A percentile compares a stretch with the other conserved stretches of the same genome.
These are phyloP conservation scores for Salvia rosmarinus DNA, from an alignment of 257 asterid genomes.

Conservation along the genomic window DNA sequence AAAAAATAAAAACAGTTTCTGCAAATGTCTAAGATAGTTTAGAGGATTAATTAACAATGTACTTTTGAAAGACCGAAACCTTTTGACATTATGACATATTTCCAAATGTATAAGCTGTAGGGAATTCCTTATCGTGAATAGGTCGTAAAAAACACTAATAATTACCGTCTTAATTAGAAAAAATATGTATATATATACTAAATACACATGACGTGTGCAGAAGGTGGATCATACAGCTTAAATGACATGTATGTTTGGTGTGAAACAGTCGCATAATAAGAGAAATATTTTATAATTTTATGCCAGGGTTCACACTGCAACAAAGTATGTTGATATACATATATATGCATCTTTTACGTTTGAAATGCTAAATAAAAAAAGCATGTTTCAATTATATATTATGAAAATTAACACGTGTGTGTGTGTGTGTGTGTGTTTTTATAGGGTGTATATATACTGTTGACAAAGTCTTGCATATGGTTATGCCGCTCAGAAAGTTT, in stretches of 20 bases:
- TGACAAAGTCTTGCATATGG: constrained; percentile 32
- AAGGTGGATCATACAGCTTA: too few relatives aligned
- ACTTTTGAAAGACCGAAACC: not conserved
- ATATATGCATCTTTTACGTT: not conserved
- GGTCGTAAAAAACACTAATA: not conserved
- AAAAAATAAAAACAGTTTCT: not conserved
- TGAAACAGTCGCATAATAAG: too few relatives aligned
- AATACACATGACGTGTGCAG: too few relatives aligned
- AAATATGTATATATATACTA: too few relatives aligned
- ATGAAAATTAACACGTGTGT: not conserved
- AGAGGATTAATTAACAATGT: not conserved
- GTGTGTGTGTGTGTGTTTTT: not conserved
- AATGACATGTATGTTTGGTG: too few relatives aligned
- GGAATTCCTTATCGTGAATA: not conserved
- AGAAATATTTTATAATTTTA: too few relatives aligned
- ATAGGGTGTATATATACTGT: not conserved
- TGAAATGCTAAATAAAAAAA: not conserved
- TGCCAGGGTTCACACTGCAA: too few relatives aligned
- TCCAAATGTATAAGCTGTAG: not conserved
- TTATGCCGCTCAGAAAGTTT: constrained; percentile 32
- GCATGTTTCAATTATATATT: not conserved
- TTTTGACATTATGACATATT: not conserved
- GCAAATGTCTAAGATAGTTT: not conserved
- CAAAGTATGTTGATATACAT: not conserved
- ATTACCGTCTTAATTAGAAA: too few relatives aligned